Base-by-base conservation (phyloP, 129 eudicot species). In the Chrysanthemum seticuspe region DNA sequence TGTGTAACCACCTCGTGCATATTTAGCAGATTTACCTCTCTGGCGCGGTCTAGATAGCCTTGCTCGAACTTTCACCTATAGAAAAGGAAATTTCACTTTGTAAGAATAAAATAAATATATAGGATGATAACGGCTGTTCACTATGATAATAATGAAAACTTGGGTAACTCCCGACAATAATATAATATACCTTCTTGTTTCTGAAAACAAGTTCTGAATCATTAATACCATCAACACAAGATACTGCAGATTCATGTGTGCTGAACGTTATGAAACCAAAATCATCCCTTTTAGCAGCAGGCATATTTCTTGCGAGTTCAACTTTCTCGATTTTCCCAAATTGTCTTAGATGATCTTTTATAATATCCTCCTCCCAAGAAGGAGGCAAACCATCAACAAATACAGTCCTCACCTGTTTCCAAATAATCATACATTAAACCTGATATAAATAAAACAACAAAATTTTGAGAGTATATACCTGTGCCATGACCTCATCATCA, bases 241-340 rank as follows among this genome's bases (percentile, higher is more conserved):
- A 72, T 53, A 76, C 85, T 66, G 85, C 85, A 67, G 71, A 40
- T 65, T 81, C 85, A 58, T 81, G 85, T 66, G 85, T 64, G 74
- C 8, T 76, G 74, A 81, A 81, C 52, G 85, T 76, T 67, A 81
- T 78, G 67, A 81, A 81, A 52, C 85, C 85, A 67, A 81, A 81
- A 76, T 81, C 85, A 31, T 76, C 77, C 53, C 85, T 72, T 72
- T 81, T 81, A 59, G 85, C 85, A 81, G 85, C 85, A 66, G 85
- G 81, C 85, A 81, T 81, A 18, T 81, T 81, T 68, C 85, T 64
- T 71, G 85, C 85, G 12, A 81, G 75, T 72, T 81, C 82, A 27
- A 81, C 85, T 23, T 76, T 81, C 69, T 81, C 85, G 16, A 81
- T 81, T 67, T 78, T 81, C 72, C 85, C 85, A 76, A 81, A 81